Conservation (phyloP, 2,329 filamentous ascomycete species). For the Scedosporium boydii region DNA sequence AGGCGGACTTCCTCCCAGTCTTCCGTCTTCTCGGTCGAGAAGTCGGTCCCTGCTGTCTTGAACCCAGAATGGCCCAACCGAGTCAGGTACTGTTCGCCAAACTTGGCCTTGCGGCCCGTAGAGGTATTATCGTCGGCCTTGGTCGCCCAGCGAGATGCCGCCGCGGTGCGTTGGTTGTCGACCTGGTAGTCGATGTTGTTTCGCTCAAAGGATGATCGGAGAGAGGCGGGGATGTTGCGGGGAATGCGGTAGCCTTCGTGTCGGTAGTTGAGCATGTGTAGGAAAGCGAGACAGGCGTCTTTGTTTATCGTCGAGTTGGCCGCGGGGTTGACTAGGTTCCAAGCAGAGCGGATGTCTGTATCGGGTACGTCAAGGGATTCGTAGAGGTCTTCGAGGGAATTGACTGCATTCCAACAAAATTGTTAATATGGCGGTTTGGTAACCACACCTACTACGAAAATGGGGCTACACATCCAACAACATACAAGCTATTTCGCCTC, state of each 20-base stretch:
- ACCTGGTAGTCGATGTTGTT: slow-evolving; percentile 96
- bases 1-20: slow-evolving; percentile 97
- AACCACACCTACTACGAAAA: background rate
- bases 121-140: slow-evolving; percentile 70
- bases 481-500: slow-evolving; percentile 74
- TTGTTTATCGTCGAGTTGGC: slow-evolving; percentile 78
- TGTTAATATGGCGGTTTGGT: background rate
- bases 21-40: slow-evolving; percentile 73
- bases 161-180: slow-evolving; percentile 58
- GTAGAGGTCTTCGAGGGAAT: slow-evolving; percentile 74
- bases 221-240: slow-evolving; percentile 79
- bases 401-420: slow-evolving; percentile 41
- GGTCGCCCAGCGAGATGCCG: slow-evolving; percentile 67
- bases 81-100: slow-evolving; percentile 92
- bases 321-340: slow-evolving; percentile 95
- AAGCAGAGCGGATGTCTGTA: slow-evolving; percentile 79
- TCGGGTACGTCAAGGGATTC: slow-evolving; percentile 65
- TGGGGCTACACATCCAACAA: slow-evolving; percentile 9
- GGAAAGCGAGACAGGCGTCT: slow-evolving; percentile 85
- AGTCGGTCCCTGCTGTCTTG: slow-evolving; percentile 80
- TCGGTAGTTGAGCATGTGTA: slow-evolving; percentile 92
- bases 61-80: slow-evolving; percentile 78
- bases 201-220: slow-evolving; percentile 85
- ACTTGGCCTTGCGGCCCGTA: slow-evolving; percentile 90
- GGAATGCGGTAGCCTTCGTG: slow-evolving; percentile 95